A percentile compares a stretch with the other conserved stretches of the same genome.
Evolutionary conservation across 2,329 filamentous ascomycete genomes (phyloP).

Genomic region (Monosporascus ibericus): DNA sequence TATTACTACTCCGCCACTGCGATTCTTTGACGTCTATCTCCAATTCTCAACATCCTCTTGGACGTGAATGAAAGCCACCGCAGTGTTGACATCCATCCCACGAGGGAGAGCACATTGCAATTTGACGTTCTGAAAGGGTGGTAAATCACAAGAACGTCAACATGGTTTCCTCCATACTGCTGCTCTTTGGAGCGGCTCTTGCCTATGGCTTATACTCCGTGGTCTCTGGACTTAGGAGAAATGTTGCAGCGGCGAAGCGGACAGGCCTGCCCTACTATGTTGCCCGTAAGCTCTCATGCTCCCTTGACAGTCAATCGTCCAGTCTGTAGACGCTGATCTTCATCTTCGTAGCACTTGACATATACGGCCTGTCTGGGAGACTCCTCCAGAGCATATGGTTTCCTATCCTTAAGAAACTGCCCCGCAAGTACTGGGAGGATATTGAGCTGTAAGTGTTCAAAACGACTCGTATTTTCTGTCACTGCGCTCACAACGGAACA

Average conservation of each 20-base stretch:
- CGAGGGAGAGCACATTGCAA: background rate
- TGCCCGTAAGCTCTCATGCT: slow-evolving; percentile 36
- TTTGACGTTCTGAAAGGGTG: background rate
- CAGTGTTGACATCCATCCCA: background rate
- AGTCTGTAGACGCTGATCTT: slow-evolving; percentile 5
- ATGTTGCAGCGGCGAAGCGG: slow-evolving; percentile 44
- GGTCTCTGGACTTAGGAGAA: slow-evolving; percentile 31
- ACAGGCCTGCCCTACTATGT: slow-evolving; percentile 48
- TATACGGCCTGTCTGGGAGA: slow-evolving; percentile 50
- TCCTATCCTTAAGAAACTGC: slow-evolving; percentile 49
- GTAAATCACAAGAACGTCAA: background rate
- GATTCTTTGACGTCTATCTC: background rate
- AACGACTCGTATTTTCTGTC: background rate
- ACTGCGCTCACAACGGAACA: slow-evolving; percentile 32
- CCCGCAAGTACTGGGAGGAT: slow-evolving; percentile 46
- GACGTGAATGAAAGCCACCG: background rate
- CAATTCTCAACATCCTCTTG: too few relatives aligned
- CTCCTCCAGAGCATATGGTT: slow-evolving; percentile 48
- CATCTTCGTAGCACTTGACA: slow-evolving; percentile 34
- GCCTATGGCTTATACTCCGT: slow-evolving; percentile 27
- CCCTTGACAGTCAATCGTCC: background rate
- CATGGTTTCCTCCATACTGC: slow-evolving; percentile 32
- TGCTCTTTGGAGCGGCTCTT: slow-evolving; percentile 27
- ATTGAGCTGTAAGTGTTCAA: slow-evolving; percentile 51
- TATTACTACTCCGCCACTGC: background rate